A percentile compares a stretch with the other conserved stretches of the same genome.
Evolutionary conservation across 2,329 filamentous ascomycete species (phyloP).

Genomic region (Clarireedia monteithiana): DNA sequence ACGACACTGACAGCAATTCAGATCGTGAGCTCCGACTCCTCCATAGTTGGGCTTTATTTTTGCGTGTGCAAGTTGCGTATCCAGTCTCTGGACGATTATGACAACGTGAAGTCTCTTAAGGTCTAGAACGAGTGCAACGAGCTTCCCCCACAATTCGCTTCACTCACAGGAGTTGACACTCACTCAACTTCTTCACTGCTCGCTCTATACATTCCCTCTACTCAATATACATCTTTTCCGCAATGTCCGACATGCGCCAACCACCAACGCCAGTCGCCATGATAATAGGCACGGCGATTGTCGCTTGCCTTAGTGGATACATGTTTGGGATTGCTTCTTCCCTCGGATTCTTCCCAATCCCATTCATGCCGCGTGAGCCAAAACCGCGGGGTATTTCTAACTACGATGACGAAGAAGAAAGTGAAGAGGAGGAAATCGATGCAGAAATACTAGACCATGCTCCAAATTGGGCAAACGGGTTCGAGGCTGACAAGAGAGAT

Average conservation of each 20-base stretch:
- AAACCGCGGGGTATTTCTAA: conserved; percentile 42
- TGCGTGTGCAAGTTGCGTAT: too few species aligned
- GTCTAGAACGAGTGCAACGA: too few species aligned
- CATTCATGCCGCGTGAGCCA: conserved; percentile 28
- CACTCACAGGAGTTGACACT: neutral
- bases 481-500: conserved; percentile 51
- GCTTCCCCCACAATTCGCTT: too few species aligned
- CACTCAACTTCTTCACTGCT: neutral
- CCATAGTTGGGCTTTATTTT: too few species aligned
- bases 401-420: conserved; percentile 54
- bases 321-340: conserved; percentile 65
- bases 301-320: conserved; percentile 71
- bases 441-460: conserved; percentile 55
- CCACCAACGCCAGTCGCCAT: conserved; percentile 38
- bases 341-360: conserved; percentile 65
- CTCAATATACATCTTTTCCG: neutral
- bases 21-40: too few species aligned
- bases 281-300: conserved; percentile 64
- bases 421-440: conserved; percentile 59
- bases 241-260: conserved; percentile 24
- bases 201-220: too few species aligned
- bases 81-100: too few species aligned
- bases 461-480: conserved; percentile 57
- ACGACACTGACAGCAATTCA: too few species aligned
- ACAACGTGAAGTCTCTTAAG: too few species aligned